Conservation (phyloP, 306 rosid genomes). For the Castanea sativa region DNA sequence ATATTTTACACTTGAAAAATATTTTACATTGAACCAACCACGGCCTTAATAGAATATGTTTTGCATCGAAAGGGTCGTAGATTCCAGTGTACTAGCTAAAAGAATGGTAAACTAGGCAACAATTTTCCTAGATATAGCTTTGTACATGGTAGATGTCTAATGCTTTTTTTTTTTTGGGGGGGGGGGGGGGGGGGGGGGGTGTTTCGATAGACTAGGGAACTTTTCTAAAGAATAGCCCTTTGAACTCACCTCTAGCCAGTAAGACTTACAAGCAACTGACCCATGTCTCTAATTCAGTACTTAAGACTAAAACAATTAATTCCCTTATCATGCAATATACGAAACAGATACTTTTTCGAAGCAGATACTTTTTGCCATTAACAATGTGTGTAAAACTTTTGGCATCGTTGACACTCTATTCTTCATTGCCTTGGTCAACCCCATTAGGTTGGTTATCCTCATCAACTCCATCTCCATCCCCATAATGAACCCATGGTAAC, state of each 20-base stretch:
- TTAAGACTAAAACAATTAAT: too few relatives aligned
- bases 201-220: too few relatives aligned
- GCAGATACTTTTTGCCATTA: neutral
- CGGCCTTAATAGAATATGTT: neutral
- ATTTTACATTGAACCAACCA: too few relatives aligned
- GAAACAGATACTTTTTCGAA: neutral
- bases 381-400: neutral
- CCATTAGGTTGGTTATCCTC: constrained; percentile 42
- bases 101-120: neutral
- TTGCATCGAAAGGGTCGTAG: neutral
- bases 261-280: too few relatives aligned
- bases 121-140: neutral
- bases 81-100: neutral
- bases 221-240: too few relatives aligned
- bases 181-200: too few relatives aligned
- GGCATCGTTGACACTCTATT: constrained; percentile 20
- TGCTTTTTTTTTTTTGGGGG: too few relatives aligned
- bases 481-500: constrained; percentile 93
- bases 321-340: too few relatives aligned
- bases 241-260: too few relatives aligned
- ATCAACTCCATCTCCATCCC: constrained; percentile 42
- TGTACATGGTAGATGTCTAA: neutral
- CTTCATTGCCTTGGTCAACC: constrained; percentile 41
- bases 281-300: too few relatives aligned
- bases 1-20: too few relatives aligned